Evolutionary conservation across 345 rosid genomes (phyloP), one percentile per base, ranked within the genome.

Genomic region (Camelina neglecta): DNA sequence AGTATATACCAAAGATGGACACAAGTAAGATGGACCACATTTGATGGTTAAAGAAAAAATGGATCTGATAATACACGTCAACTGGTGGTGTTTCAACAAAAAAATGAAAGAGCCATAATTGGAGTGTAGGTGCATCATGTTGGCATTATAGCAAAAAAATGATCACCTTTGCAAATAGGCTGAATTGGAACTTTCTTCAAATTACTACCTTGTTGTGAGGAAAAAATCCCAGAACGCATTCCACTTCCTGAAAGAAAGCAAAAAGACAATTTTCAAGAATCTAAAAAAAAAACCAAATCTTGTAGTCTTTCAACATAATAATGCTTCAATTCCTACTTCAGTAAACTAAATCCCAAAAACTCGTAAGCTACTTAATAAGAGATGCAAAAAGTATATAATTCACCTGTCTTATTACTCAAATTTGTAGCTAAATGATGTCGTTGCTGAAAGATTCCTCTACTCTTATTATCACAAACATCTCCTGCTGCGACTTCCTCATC

Each of bases 181-280:
- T 44, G 77, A 51, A 61, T 12, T 51, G 74, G 53, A 20, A 51
- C 6, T 53, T 72, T 78, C 77, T 78, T 78, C 67, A 77, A 71
- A 21, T 61, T 53, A 60, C 70, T 59, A 8, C 74, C 65, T 73
- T 73, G 64, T 36, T 51, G 62, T 51, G 64, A 72, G 44, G 1
- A 23, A 45, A 78, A 78, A 20, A 78, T 42, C 74, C 81, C 74
- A 72, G 54, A 73, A 54, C 74, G 77, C 51, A 73, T 33, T 53
- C 81, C 59, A 78, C 61, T 72, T 66, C 74, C 81, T 78, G 38
- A 23, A 49, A 66, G 21, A 29, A 4, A 45, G 36, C 2, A 42
- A 45, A 15, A 12, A 20, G 11, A 49, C 31, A 29, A 29, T 0
- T 3, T 54, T 13, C 24, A 8, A 49, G 29, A 47, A 42, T 66